phyloP scores from a whole-genome alignment of 805 yeast genomes.

The Kluyveromyces lactis region DNA sequence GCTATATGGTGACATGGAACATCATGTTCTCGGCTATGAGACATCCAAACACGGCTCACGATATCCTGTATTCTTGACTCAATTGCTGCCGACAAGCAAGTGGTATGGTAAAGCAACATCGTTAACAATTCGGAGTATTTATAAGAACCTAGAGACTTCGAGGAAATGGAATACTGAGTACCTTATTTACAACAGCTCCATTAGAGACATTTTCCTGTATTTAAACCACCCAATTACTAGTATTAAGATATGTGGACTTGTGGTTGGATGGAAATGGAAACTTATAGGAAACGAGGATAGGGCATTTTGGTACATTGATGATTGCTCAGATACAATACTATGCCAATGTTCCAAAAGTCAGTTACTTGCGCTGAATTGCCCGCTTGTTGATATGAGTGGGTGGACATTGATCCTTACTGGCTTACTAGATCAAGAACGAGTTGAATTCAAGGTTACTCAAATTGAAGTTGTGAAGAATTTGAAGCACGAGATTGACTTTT shows the following conservation, averaged over 20 bases:
- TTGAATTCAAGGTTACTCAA: constrained; percentile 28
- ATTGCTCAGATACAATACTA: constrained; percentile 17
- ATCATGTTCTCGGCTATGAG: constrained; percentile 3
- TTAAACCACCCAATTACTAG: constrained; percentile 37
- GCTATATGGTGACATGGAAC: constrained; percentile 1
- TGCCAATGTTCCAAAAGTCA: constrained; percentile 22
- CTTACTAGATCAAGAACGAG: constrained; percentile 8
- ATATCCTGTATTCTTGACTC: constrained; percentile 14
- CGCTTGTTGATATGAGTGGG: constrained; percentile 17
- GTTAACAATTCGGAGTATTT: constrained; percentile 26
- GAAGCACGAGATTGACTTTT: constrained; percentile 29
- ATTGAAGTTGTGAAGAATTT: constrained; percentile 20
- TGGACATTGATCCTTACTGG: constrained; percentile 27
- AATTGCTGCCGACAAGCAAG: constrained; percentile 28
- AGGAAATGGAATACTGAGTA: constrained; percentile 17
- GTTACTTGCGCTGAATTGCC: constrained; percentile 18
- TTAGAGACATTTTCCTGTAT: constrained; percentile 25
- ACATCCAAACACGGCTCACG: not conserved
- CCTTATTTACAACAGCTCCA: constrained; percentile 12
- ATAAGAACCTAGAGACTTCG: constrained; percentile 10
- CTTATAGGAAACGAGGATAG: constrained; percentile 12
- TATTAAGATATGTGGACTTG: constrained; percentile 31
- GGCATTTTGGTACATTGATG: constrained; percentile 19
- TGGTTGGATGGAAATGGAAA: constrained; percentile 23
- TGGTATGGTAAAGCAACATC: constrained; percentile 26